Conservation (phyloP, 176 grass and related monocot genomes). For the Triticum dicoccoides region DNA sequence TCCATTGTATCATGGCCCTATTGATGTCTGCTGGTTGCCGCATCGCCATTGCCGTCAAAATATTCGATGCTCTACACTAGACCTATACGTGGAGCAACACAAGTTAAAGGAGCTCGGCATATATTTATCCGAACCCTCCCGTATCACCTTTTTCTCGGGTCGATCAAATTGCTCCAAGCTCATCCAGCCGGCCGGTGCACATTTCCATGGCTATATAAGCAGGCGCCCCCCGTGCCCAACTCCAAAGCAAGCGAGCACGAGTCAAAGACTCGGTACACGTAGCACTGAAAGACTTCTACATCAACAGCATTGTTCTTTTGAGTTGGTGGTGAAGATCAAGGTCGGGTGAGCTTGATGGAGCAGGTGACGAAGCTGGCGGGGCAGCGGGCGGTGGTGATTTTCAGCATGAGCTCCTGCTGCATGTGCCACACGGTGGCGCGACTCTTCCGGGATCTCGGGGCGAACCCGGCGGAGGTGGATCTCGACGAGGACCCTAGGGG, state of each 20-base stretch:
- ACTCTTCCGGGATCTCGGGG: constrained; percentile 49
- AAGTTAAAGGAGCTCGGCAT: background rate
- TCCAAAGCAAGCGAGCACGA: constrained; percentile 2
- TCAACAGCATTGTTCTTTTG: too few species aligned
- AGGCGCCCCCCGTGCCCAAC: background rate
- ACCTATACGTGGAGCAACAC: constrained; percentile 17
- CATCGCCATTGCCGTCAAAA: constrained; percentile 13
- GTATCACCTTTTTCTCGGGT: background rate
- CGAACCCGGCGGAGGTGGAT: constrained; percentile 46
- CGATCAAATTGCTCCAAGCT: background rate
- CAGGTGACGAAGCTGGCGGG: constrained; percentile 63
- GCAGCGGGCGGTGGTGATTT: constrained; percentile 73
- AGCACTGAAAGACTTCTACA: too few species aligned
- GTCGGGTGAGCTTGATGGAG: constrained; percentile 16
- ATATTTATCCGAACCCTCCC: constrained; percentile 13
- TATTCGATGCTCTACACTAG: constrained; percentile 40
- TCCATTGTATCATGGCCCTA: background rate
- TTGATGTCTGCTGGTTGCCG: constrained; percentile 10
- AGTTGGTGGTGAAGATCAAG: too few species aligned
- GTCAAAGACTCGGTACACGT: background rate
- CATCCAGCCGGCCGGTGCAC: background rate
- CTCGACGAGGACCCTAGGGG: constrained; percentile 41
- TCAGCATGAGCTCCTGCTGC: constrained; percentile 81
- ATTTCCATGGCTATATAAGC: constrained; percentile 47
- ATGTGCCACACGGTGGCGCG: constrained; percentile 77